Percentiles rank a stretch among this genome's conserved stretches.
Evolutionary conservation across 1,284 basidiomycete species (phyloP).

Genomic region (Pterulicium gracile): DNA sequence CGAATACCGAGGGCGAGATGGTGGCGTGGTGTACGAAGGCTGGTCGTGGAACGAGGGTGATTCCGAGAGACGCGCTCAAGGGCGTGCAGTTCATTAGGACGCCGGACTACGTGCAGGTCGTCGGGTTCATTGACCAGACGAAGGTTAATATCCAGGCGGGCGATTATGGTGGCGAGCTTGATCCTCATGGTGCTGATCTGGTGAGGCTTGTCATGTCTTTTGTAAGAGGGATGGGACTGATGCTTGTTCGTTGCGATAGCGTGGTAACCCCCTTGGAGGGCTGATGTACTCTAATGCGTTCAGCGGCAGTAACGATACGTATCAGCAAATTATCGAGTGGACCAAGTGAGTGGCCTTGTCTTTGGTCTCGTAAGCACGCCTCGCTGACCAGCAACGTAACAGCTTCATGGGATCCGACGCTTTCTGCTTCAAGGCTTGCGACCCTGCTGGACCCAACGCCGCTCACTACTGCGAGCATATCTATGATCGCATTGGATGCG

Average conservation of each 20-base stretch:
- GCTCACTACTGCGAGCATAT: constrained; percentile 35
- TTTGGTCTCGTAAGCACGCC: background rate
- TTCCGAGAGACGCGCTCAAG: constrained; percentile 40
- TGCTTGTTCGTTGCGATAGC: constrained; percentile 17
- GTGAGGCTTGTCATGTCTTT: constrained; percentile 15
- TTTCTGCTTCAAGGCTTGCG: constrained; percentile 34
- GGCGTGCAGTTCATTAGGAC: constrained; percentile 48
- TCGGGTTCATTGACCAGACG: constrained; percentile 53
- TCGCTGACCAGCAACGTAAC: too few species aligned
- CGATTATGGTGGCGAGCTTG: constrained; percentile 51
- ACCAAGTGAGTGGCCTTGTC: constrained; percentile 22
- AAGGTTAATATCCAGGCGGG: constrained; percentile 35
- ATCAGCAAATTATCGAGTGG: constrained; percentile 37
- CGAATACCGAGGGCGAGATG: constrained; percentile 53
- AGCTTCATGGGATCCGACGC: constrained; percentile 35
- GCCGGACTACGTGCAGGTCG: constrained; percentile 43
- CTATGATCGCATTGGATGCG: constrained; percentile 43
- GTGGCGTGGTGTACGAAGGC: constrained; percentile 60
- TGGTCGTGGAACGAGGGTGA: constrained; percentile 39
- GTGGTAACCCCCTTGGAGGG: constrained; percentile 42
- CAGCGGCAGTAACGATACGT: constrained; percentile 25
- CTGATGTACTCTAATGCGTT: constrained; percentile 42
- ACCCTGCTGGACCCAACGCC: constrained; percentile 30
- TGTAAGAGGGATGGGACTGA: background rate
- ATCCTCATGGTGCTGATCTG: constrained; percentile 32